A percentile compares a stretch with the other conserved stretches of the same genome.
phyloP scores from a whole-genome alignment of 257 asterid genomes.

The Thymus quinquecostatus region DNA sequence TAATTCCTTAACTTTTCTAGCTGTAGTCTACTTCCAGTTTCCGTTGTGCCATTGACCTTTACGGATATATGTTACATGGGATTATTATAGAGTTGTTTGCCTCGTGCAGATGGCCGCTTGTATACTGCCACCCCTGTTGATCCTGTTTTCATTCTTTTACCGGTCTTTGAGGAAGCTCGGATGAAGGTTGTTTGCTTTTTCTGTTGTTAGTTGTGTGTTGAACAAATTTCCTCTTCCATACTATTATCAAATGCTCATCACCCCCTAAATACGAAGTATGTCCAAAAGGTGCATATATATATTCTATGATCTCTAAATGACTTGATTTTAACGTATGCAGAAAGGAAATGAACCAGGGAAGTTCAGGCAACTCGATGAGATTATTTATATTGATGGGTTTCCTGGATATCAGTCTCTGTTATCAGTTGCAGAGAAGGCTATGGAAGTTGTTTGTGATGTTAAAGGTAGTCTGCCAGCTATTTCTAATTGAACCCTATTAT shows the following conservation, averaged over 20 bases:
- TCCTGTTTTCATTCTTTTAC: slow-evolving; percentile 89
- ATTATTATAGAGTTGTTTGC: slow-evolving; percentile 21
- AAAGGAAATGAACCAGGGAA: slow-evolving; percentile 81
- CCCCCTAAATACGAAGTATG: too few relatives aligned
- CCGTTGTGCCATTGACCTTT: not conserved
- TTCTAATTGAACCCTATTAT: not conserved
- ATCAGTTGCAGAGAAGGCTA: slow-evolving; percentile 67
- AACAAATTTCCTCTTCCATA: not conserved
- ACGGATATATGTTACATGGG: slow-evolving; percentile 16
- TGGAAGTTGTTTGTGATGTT: slow-evolving; percentile 90
- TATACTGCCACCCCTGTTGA: slow-evolving; percentile 89
- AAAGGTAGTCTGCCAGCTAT: slow-evolving; percentile 58
- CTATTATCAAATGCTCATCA: slow-evolving; percentile 15
- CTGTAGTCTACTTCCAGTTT: slow-evolving; percentile 12
- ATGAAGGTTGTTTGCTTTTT: slow-evolving; percentile 62
- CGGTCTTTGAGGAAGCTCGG: slow-evolving; percentile 91
- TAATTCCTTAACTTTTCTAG: slow-evolving; percentile 2
- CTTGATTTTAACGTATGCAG: slow-evolving; percentile 46
- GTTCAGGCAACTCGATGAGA: slow-evolving; percentile 95
- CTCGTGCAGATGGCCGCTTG: slow-evolving; percentile 71
- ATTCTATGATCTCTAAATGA: slow-evolving; percentile 19
- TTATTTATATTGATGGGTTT: slow-evolving; percentile 62
- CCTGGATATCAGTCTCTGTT: slow-evolving; percentile 75
- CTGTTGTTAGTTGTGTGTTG: slow-evolving; percentile 19
- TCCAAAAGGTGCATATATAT: not conserved